Evolutionary conservation across 805 yeast species (phyloP).

Genomic region (Ogataea philodendri): DNA sequence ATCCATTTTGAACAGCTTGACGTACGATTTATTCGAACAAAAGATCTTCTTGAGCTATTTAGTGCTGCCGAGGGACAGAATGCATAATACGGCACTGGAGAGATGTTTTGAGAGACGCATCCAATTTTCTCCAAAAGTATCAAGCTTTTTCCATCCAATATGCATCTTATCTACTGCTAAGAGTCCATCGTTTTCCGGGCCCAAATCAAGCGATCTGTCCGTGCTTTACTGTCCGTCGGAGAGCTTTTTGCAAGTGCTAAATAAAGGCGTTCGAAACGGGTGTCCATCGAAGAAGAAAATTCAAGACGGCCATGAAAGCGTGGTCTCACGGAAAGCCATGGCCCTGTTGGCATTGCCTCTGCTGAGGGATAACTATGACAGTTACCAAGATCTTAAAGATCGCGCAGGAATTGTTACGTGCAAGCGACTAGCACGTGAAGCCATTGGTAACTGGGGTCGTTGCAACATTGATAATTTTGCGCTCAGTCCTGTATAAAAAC

Average conservation of each 20-base stretch:
- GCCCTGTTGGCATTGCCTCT: background rate
- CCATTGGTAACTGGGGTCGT: slow-evolving; percentile 9
- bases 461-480: slow-evolving; percentile 4
- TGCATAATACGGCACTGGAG: slow-evolving; percentile 30
- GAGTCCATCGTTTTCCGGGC: slow-evolving; percentile 6
- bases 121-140: slow-evolving; percentile 1
- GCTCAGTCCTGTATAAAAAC: slow-evolving; percentile 20
- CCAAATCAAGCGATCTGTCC: slow-evolving; percentile 22
- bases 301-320: slow-evolving; percentile 2
- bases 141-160: slow-evolving; percentile 6
- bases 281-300: slow-evolving; percentile 20
- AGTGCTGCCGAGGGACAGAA: slow-evolving; percentile 42
- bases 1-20: slow-evolving; percentile 50
- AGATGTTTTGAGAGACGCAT: slow-evolving; percentile 42
- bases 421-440: slow-evolving; percentile 5
- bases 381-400: slow-evolving; percentile 3
- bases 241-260: slow-evolving; percentile 38
- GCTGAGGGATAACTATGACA: background rate
- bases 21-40: slow-evolving; percentile 35
- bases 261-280: slow-evolving; percentile 64
- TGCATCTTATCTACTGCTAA: slow-evolving; percentile 18
- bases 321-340: slow-evolving; percentile 4
- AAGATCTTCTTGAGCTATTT: slow-evolving; percentile 45
- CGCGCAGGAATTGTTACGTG: background rate
- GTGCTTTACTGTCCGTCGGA: slow-evolving; percentile 28